Conservation (phyloP, 176 grass and related monocot species). For the Tuctoria greenei region DNA sequence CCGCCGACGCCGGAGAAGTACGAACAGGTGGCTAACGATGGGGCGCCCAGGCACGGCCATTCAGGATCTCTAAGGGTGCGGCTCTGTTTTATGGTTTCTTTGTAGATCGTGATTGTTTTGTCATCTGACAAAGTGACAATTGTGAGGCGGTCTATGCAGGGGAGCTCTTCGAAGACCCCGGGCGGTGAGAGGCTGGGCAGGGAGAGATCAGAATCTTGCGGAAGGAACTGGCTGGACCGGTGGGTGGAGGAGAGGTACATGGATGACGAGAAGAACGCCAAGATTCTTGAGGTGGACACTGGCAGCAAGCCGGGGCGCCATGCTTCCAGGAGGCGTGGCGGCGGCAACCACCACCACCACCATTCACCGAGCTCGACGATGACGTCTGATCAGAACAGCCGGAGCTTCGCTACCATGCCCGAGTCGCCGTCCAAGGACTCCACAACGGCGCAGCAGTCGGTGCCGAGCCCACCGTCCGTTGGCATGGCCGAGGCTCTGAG, state of each 20-base stretch:
- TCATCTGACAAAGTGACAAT: background rate
- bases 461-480: slow-evolving; percentile 68
- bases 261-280: slow-evolving; percentile 87
- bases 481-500: slow-evolving; percentile 59
- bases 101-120: background rate
- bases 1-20: slow-evolving; percentile 71
- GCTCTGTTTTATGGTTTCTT: background rate
- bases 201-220: slow-evolving; percentile 68
- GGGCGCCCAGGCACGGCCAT: slow-evolving; percentile 43
- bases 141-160: slow-evolving; percentile 35
- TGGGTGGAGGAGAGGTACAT: slow-evolving; percentile 89
- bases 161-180: slow-evolving; percentile 42
- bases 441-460: slow-evolving; percentile 56
- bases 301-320: slow-evolving; percentile 80
- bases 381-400: slow-evolving; percentile 61
- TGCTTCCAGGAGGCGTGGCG: slow-evolving; percentile 33
- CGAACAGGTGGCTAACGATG: slow-evolving; percentile 44
- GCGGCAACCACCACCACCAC: slow-evolving; percentile 16
- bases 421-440: slow-evolving; percentile 72
- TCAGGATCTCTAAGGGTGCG: slow-evolving; percentile 64
- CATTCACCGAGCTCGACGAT: slow-evolving; percentile 70
- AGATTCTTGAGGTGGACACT: slow-evolving; percentile 87
- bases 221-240: slow-evolving; percentile 80
- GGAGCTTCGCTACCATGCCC: slow-evolving; percentile 60
- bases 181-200: slow-evolving; percentile 43